phyloP scores from a whole-genome alignment of 164 flowering plant species.

The Chimonanthus salicifolius region DNA sequence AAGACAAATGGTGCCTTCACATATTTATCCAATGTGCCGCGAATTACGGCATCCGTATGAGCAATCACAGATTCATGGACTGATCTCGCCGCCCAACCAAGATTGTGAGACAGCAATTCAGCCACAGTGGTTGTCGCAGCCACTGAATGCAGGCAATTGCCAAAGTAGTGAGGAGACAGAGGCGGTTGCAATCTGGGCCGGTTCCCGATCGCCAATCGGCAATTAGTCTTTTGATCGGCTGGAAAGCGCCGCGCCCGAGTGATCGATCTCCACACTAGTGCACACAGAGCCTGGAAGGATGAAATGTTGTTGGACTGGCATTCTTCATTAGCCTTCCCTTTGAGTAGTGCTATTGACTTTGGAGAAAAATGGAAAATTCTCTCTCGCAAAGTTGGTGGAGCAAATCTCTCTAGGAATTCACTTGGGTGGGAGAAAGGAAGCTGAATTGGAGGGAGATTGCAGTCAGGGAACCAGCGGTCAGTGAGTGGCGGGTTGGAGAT shows the following conservation, averaged over 20 bases:
- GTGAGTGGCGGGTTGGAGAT: slow-evolving; percentile 2
- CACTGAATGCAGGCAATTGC: slow-evolving; percentile 12
- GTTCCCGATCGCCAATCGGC: slow-evolving; percentile 1
- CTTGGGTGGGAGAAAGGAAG: slow-evolving; percentile 6
- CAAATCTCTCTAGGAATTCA: background rate
- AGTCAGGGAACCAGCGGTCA: background rate
- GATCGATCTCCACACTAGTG: slow-evolving; percentile 32
- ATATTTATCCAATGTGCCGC: slow-evolving; percentile 10
- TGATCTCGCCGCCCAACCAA: slow-evolving; percentile 26
- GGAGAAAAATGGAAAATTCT: slow-evolving; percentile 24
- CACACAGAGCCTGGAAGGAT: slow-evolving; percentile 30
- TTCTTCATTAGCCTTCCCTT: slow-evolving; percentile 24
- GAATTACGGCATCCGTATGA: slow-evolving; percentile 1
- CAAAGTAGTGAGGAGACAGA: slow-evolving; percentile 32
- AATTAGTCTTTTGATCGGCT: slow-evolving; percentile 7
- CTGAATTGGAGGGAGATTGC: background rate
- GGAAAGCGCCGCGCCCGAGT: slow-evolving; percentile 2
- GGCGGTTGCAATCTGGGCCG: slow-evolving; percentile 29
- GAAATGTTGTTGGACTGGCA: slow-evolving; percentile 14
- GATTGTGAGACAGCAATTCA: slow-evolving; percentile 18
- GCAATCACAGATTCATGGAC: slow-evolving; percentile 18
- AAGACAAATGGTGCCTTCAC: slow-evolving; percentile 1
- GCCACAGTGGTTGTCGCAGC: slow-evolving; percentile 10
- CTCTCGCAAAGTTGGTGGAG: slow-evolving; percentile 8
- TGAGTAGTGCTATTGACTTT: slow-evolving; percentile 19